Percentiles rank a stretch among this genome's conserved stretches.
phyloP scores from a whole-genome alignment of 306 rosid species.

The peach (Prunus persica) region DNA sequence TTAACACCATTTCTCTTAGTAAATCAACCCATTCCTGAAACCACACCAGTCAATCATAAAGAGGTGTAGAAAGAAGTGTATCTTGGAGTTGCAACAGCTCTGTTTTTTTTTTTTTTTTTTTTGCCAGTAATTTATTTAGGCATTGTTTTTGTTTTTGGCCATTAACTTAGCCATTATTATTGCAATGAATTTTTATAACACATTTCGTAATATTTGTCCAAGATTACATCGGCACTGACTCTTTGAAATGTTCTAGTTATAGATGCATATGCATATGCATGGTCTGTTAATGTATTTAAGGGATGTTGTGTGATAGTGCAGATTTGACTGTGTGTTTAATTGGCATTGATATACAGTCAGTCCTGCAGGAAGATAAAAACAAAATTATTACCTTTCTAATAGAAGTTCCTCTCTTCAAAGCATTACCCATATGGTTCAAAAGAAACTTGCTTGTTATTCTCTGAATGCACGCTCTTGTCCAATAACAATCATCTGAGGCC shows the following conservation, averaged over 20 bases:
- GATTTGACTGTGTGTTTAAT: too few species aligned
- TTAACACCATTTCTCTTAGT: slow-evolving; percentile 74
- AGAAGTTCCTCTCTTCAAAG: slow-evolving; percentile 67
- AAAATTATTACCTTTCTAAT: slow-evolving; percentile 51
- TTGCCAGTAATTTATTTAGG: neutral
- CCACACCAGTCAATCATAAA: slow-evolving; percentile 5
- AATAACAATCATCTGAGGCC: slow-evolving; percentile 32
- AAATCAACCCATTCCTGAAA: slow-evolving; percentile 86
- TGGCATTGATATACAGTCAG: neutral
- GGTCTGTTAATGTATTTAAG: neutral
- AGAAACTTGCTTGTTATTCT: neutral
- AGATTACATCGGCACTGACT: neutral
- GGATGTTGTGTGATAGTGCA: neutral
- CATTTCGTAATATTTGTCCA: neutral
- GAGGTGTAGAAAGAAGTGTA: neutral
- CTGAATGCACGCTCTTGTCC: slow-evolving; percentile 67
- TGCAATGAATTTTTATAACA: neutral
- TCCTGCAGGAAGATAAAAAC: neutral
- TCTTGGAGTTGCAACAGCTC: neutral
- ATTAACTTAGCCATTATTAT: too few species aligned
- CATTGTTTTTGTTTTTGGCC: too few species aligned
- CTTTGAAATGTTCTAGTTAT: neutral
- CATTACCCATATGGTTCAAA: slow-evolving; percentile 73
- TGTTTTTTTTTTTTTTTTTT: neutral
- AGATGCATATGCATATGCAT: neutral